Conservation (phyloP, 2,329 filamentous ascomycete species). For the Clonostachys sp. region DNA sequence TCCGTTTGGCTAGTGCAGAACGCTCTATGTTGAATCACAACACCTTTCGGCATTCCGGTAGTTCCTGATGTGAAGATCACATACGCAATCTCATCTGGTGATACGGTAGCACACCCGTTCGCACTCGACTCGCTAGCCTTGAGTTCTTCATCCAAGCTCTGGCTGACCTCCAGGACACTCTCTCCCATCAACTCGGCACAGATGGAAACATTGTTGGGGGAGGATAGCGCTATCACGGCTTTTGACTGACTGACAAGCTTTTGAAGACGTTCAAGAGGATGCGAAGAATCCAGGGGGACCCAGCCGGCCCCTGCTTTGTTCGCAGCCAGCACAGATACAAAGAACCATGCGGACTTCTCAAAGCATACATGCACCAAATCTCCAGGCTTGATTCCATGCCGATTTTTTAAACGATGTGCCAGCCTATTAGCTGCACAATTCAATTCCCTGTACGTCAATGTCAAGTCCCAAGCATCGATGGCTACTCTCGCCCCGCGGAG, state of each 20-base stretch:
- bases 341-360: conserved; percentile 3
- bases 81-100: conserved; percentile 1
- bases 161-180: neutral
- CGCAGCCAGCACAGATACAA: conserved; percentile 3
- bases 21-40: conserved; percentile 3
- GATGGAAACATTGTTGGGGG: neutral
- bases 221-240: conserved; percentile 20
- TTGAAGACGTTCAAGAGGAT: conserved; percentile 34
- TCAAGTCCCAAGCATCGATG: neutral
- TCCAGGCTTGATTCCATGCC: neutral
- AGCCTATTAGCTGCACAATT: neutral
- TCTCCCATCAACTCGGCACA: neutral
- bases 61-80: conserved; percentile 5
- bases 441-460: neutral
- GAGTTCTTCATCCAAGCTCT: neutral
- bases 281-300: conserved; percentile 2
- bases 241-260: conserved; percentile 17
- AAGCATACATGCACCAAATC: conserved; percentile 2
- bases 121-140: no score
- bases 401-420: neutral
- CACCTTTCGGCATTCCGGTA: conserved; percentile 4
- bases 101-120: neutral
- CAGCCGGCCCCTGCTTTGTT: conserved; percentile 4
- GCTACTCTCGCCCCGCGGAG: neutral
- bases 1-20: neutral